Evolutionary conservation across 768 basidiomycete species (phyloP).

Genomic region (Lactarius psammicola): DNA sequence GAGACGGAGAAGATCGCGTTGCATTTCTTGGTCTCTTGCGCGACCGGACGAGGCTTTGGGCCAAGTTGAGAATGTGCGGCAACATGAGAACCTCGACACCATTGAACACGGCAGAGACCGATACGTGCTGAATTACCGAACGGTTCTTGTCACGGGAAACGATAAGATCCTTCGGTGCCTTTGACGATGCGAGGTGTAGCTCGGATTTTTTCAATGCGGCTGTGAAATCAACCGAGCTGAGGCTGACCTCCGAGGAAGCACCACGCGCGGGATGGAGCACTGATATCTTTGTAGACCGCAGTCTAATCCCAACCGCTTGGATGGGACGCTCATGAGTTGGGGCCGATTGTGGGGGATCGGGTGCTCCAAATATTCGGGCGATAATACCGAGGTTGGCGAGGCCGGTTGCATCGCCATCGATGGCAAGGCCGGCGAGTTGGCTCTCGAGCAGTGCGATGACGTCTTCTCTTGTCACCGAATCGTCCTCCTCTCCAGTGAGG

Average conservation of each 20-base stretch:
- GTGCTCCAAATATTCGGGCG: slow-evolving; percentile 22
- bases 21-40: slow-evolving; percentile 8
- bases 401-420: slow-evolving; percentile 20
- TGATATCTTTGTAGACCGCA: slow-evolving; percentile 11
- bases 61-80: slow-evolving; percentile 28
- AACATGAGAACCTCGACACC: slow-evolving; percentile 24
- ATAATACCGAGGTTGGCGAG: slow-evolving; percentile 28
- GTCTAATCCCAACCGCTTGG: slow-evolving; percentile 5
- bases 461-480: slow-evolving; percentile 21
- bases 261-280: slow-evolving; percentile 22
- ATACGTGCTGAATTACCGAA: slow-evolving; percentile 20
- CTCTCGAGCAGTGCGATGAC: slow-evolving; percentile 21
- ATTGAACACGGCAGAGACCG: slow-evolving; percentile 21
- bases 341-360: neutral
- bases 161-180: slow-evolving; percentile 19
- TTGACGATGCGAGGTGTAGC: slow-evolving; percentile 15
- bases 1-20: neutral
- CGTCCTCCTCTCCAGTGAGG: slow-evolving; percentile 27
- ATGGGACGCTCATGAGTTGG: neutral
- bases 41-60: slow-evolving; percentile 21
- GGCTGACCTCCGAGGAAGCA: slow-evolving; percentile 20
- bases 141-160: slow-evolving; percentile 21
- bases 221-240: slow-evolving; percentile 10
- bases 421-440: slow-evolving; percentile 19
- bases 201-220: slow-evolving; percentile 16